These are phyloP conservation scores for Pseudogymnoascus sp. DNA, from an alignment of 2,329 filamentous ascomycete genomes.

Conservation along the genomic window DNA sequence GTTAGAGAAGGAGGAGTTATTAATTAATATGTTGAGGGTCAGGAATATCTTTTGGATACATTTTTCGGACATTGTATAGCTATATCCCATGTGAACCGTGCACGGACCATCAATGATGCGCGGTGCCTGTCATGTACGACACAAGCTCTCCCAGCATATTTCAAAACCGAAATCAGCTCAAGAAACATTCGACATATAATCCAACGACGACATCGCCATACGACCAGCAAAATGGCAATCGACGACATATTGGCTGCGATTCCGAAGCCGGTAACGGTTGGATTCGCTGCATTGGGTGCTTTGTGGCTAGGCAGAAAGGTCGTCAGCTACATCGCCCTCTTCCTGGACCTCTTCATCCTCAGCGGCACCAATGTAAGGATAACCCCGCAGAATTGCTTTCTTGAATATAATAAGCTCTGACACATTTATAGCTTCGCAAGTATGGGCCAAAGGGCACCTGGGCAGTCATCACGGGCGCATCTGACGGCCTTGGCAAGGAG, in stretches of 20 bases:
- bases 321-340: slow-evolving; percentile 49
- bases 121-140: background rate
- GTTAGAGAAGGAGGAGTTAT: background rate
- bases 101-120: slow-evolving; percentile 1
- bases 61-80: background rate
- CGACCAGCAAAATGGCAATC: slow-evolving; percentile 14
- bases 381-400: background rate
- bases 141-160: background rate
- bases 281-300: slow-evolving; percentile 46
- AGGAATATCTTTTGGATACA: background rate
- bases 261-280: slow-evolving; percentile 33
- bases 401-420: background rate
- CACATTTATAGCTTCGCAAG: slow-evolving; percentile 53
- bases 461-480: slow-evolving; percentile 91
- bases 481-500: slow-evolving; percentile 94
- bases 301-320: slow-evolving; percentile 48
- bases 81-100: background rate
- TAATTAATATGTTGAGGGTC: background rate
- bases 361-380: slow-evolving; percentile 50
- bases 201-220: background rate
- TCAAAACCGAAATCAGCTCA: background rate
- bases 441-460: slow-evolving; percentile 89
- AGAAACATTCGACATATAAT: background rate
- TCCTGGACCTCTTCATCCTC: slow-evolving; percentile 62
- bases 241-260: slow-evolving; percentile 29